Percentiles rank a stretch among this genome's conserved stretches.
phyloP scores from a whole-genome alignment of 164 flowering plant species.

The Magnolia kwangsiensis region DNA sequence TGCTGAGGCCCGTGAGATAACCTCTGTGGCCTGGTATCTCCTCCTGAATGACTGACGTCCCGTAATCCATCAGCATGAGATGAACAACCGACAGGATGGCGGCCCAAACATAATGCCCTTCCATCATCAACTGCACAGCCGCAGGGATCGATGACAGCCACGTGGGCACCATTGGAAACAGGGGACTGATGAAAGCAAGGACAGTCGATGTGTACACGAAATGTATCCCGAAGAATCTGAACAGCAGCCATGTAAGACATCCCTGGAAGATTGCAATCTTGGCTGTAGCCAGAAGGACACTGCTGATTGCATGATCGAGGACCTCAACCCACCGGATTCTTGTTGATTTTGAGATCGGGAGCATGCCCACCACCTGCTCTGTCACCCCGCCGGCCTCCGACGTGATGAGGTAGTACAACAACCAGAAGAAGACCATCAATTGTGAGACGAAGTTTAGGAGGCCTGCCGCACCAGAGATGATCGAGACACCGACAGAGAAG shows the following conservation, averaged over 20 bases:
- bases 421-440: slow-evolving; percentile 83
- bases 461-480: slow-evolving; percentile 85
- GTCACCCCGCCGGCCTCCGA: slow-evolving; percentile 96
- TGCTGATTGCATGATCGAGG: slow-evolving; percentile 79
- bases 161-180: slow-evolving; percentile 74
- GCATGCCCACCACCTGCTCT: slow-evolving; percentile 73
- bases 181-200: slow-evolving; percentile 74
- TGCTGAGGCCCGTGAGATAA: slow-evolving; percentile 93
- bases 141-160: slow-evolving; percentile 86
- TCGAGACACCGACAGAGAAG: slow-evolving; percentile 51
- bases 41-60: slow-evolving; percentile 76
- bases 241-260: slow-evolving; percentile 89
- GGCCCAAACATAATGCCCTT: slow-evolving; percentile 70
- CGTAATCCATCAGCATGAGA: slow-evolving; percentile 73
- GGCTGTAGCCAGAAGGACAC: slow-evolving; percentile 81
- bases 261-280: slow-evolving; percentile 90
- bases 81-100: slow-evolving; percentile 51
- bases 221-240: slow-evolving; percentile 74
- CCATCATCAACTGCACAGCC: slow-evolving; percentile 61
- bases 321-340: slow-evolving; percentile 77
- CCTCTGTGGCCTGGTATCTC: slow-evolving; percentile 76
- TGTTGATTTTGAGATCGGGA: slow-evolving; percentile 59
- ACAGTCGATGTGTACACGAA: slow-evolving; percentile 83
- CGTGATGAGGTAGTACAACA: slow-evolving; percentile 80
- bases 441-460: slow-evolving; percentile 81